These are phyloP conservation scores for Arabidopsis arenosa DNA, from an alignment of 345 rosid genomes.

Conservation along the genomic window DNA sequence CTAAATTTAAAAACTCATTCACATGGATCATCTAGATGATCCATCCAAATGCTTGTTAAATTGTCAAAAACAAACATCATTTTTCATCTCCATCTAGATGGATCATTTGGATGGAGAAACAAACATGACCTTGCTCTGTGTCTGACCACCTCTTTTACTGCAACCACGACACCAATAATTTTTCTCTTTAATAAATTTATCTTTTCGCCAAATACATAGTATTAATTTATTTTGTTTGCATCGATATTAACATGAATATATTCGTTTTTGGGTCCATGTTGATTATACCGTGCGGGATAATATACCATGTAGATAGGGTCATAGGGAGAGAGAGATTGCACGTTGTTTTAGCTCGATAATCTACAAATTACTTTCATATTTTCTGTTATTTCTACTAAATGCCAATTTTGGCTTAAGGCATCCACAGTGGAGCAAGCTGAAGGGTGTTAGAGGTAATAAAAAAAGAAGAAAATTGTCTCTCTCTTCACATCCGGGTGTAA, in stretches of 20 bases:
- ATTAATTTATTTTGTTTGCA: conserved; percentile 22
- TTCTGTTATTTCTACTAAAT: neutral
- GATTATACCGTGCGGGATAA: conserved; percentile 15
- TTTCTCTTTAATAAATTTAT: neutral
- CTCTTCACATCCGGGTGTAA: too few species aligned
- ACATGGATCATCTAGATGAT: too few species aligned
- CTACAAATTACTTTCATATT: neutral
- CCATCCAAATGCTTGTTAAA: too few species aligned
- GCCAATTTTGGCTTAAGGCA: neutral
- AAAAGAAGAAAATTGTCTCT: too few species aligned
- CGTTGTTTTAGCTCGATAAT: conserved; percentile 16
- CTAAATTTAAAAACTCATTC: too few species aligned
- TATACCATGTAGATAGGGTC: neutral
- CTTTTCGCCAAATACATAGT: neutral
- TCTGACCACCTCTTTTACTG: conserved; percentile 45
- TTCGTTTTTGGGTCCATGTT: conserved; percentile 41
- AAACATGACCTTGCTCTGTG: too few species aligned
- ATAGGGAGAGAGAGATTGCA: conserved; percentile 17
- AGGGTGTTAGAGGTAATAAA: too few species aligned
- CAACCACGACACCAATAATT: conserved; percentile 40
- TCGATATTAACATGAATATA: conserved; percentile 45
- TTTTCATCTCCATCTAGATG: too few species aligned
- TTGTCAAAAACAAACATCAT: too few species aligned
- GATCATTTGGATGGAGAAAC: too few species aligned
- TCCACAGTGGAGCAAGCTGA: too few species aligned